Evolutionary conservation across 2,329 filamentous ascomycete species (phyloP), one percentile per base, ranked within the genome.

Genomic region (Amylocarpus encephaloides): DNA sequence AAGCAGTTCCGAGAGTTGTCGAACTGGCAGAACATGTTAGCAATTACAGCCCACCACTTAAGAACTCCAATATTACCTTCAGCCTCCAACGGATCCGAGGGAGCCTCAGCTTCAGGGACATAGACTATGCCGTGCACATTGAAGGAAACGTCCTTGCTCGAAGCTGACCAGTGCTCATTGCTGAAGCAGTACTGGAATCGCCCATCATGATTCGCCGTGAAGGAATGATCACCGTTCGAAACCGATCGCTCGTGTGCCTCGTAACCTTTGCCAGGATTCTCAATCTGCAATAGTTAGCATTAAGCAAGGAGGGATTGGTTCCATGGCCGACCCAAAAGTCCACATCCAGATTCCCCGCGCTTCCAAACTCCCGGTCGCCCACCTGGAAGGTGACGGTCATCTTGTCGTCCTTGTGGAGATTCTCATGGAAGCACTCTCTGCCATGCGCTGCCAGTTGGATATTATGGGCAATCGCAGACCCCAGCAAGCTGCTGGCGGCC

Each of bases 381-480:
- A 97, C 92, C 74, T 97, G 93, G 78, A 94, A 98, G 29, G 91
- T 95, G 53, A 98, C 91, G 7, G 90, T 96, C 93, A 98, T 98
- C 71, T 86, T 88, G 75, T 98, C 93, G 70, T 95, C 93, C 68
- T 79, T 82, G 75, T 95, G 92, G 53, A 98, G 82, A 62, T 77
- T 72, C 75, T 98, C 93, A 76, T 95, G 88, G 79, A 97, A 98
- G 77, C 93, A 98, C 76, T 98, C 93, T 72, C 90, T 82, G 66
- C 89, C 88, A 73, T 98, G 90, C 62, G 91, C 86, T 56, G 85
- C 85, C 65, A 98, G 83, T 70, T 93, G 88, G 71, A 98, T 97
- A 76, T 94, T 97, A 80, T 98, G 93, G 62, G 88, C 89, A 59
- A 80, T 69, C 55, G 80, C 77, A 59, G 83, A 77, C 62, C 81